These are phyloP conservation scores for Durusdinium trenchii DNA, from an alignment of 73 alveolate species.

Conservation along the genomic window DNA sequence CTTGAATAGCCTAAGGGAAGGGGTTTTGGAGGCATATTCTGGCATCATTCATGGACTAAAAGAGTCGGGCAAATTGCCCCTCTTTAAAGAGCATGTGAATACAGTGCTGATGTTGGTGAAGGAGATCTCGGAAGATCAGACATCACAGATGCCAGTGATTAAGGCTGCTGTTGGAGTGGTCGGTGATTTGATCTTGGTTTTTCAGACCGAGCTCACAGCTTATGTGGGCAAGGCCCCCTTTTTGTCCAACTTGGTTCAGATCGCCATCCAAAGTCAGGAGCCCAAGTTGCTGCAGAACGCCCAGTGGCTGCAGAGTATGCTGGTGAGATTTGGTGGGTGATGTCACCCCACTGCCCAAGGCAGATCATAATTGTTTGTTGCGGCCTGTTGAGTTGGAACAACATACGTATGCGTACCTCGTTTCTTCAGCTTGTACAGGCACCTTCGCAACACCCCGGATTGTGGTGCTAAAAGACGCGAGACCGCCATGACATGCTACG, in stretches of 20 bases:
- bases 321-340: constrained; percentile 52
- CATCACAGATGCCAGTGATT: constrained; percentile 11
- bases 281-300: constrained; percentile 87
- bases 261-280: constrained; percentile 72
- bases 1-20: constrained; percentile 84
- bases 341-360: background rate
- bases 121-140: constrained; percentile 86
- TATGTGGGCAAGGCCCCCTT: constrained; percentile 95
- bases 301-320: constrained; percentile 93
- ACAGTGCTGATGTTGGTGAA: constrained; percentile 87
- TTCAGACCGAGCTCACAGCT: constrained; percentile 92
- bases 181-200: constrained; percentile 88
- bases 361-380: background rate
- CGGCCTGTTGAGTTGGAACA: background rate
- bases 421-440: constrained; percentile 67
- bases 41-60: constrained; percentile 95
- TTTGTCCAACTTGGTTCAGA: constrained; percentile 61
- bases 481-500: too few relatives aligned
- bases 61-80: constrained; percentile 80
- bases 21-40: constrained; percentile 86
- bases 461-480: background rate
- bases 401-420: constrained; percentile 42
- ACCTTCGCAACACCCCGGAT: background rate
- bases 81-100: constrained; percentile 90
- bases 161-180: constrained; percentile 92